phyloP scores from a whole-genome alignment of 768 basidiomycete species.

The Podaxis sp. region DNA sequence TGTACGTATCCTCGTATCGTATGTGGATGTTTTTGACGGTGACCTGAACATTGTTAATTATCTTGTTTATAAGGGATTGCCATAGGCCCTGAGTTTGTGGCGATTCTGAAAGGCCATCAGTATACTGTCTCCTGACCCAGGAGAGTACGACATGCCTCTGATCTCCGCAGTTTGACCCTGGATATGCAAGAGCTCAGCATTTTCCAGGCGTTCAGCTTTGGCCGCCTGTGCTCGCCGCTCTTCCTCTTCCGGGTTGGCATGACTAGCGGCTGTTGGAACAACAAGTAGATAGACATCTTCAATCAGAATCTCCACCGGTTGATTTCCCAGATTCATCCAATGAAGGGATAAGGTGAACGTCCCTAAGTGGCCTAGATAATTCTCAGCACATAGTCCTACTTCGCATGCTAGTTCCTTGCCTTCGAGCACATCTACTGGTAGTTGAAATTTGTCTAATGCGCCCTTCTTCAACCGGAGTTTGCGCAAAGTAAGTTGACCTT shows the following conservation, averaged over 20 bases:
- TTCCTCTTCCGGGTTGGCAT: constrained; percentile 79
- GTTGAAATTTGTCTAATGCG: constrained; percentile 90
- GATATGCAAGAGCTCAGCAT: constrained; percentile 81
- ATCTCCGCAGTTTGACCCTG: constrained; percentile 51
- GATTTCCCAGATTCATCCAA: constrained; percentile 86
- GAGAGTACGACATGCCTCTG: constrained; percentile 34
- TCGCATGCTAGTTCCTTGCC: constrained; percentile 42
- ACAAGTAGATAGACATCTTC: constrained; percentile 96
- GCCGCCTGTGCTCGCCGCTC: constrained; percentile 77
- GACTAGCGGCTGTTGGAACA: constrained; percentile 70
- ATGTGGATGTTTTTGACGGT: constrained; percentile 95
- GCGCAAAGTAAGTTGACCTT: constrained; percentile 75
- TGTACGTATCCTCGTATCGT: constrained; percentile 93
- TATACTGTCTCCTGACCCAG: not conserved
- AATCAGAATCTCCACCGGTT: constrained; percentile 86
- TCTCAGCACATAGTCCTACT: not conserved
- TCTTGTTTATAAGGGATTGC: constrained; percentile 79
- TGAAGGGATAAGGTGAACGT: constrained; percentile 83
- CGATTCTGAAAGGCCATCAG: constrained; percentile 36
- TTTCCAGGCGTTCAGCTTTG: constrained; percentile 86
- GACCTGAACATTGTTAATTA: constrained; percentile 95
- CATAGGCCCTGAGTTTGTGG: constrained; percentile 83
- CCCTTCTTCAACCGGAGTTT: constrained; percentile 89
- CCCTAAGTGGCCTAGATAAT: constrained; percentile 69
- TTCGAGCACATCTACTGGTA: constrained; percentile 94